Percentiles rank a stretch among this genome's conserved stretches.
Conservation (phyloP, 345 rosid species). For the Gossypium arboreum region DNA sequence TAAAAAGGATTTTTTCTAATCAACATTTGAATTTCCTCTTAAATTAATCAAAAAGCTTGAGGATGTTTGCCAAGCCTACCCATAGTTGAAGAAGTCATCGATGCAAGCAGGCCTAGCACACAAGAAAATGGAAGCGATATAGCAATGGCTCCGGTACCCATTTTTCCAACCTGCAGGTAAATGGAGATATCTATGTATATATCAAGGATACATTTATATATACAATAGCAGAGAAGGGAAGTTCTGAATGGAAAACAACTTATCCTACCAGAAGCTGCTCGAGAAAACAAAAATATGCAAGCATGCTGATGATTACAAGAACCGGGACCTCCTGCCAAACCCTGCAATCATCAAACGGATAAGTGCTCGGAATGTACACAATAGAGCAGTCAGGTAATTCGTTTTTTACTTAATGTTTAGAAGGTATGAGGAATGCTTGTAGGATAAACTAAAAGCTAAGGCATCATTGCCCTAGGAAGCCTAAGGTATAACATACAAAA, state of each 20-base stretch:
- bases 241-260: not conserved
- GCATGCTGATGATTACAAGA: slow-evolving; percentile 85
- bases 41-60: not conserved
- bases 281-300: slow-evolving; percentile 87
- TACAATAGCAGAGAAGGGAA: not conserved
- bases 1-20: not conserved
- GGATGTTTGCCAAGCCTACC: slow-evolving; percentile 41
- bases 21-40: not conserved
- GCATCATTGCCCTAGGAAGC: not conserved
- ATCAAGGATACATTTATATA: not conserved
- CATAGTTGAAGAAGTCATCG: slow-evolving; percentile 94
- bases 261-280: slow-evolving; percentile 84
- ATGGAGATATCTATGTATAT: not conserved
- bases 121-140: slow-evolving; percentile 93
- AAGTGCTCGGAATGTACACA: slow-evolving; percentile 10
- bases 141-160: slow-evolving; percentile 87
- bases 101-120: slow-evolving; percentile 72
- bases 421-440: not conserved
- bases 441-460: not conserved
- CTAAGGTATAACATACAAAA: not conserved
- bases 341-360: slow-evolving; percentile 35
- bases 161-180: slow-evolving; percentile 55
- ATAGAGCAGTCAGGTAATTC: not conserved
- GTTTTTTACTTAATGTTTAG: not conserved
- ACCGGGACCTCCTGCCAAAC: slow-evolving; percentile 92